These are phyloP conservation scores for Botrytis byssoidea DNA, from an alignment of 2,329 filamentous ascomycete species.

Conservation along the genomic window DNA sequence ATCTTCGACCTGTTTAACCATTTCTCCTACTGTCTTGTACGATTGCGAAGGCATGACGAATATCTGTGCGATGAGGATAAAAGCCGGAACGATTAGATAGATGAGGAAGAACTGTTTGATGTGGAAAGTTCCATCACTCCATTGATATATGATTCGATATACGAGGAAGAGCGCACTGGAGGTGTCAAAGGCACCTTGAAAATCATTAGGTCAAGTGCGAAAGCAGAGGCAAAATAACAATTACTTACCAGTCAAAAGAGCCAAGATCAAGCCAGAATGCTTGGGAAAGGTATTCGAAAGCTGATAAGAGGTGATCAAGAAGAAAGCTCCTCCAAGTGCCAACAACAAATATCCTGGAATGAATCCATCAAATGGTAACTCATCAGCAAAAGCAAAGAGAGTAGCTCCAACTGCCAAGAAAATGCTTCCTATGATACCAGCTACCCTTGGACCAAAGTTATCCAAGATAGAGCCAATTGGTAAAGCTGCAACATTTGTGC, in stretches of 20 bases:
- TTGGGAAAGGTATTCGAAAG: constrained; percentile 80
- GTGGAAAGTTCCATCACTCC: constrained; percentile 55
- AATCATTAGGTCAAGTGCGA: not conserved
- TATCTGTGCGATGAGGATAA: constrained; percentile 66
- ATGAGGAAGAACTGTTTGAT: constrained; percentile 67
- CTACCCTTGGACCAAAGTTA: constrained; percentile 73
- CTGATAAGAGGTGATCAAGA: constrained; percentile 81
- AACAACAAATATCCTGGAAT: constrained; percentile 73
- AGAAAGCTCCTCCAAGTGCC: constrained; percentile 75
- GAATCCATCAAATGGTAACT: constrained; percentile 70
- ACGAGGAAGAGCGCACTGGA: constrained; percentile 75
- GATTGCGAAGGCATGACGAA: constrained; percentile 71
- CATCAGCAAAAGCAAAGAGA: constrained; percentile 66
- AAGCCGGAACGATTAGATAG: constrained; percentile 68
- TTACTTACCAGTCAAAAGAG: constrained; percentile 61
- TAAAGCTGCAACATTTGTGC: constrained; percentile 81
- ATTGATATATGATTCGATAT: constrained; percentile 69
- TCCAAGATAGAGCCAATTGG: constrained; percentile 85
- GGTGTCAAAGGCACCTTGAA: constrained; percentile 68
- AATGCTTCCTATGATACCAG: constrained; percentile 67
- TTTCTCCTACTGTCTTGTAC: constrained; percentile 82
- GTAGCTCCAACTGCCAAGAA: constrained; percentile 69
- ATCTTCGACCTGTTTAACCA: constrained; percentile 70
- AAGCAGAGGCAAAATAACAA: not conserved
- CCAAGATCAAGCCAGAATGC: constrained; percentile 75